These are phyloP conservation scores for Dendrobium nobile DNA, from an alignment of 106 monocot genomes.

Conservation along the genomic window DNA sequence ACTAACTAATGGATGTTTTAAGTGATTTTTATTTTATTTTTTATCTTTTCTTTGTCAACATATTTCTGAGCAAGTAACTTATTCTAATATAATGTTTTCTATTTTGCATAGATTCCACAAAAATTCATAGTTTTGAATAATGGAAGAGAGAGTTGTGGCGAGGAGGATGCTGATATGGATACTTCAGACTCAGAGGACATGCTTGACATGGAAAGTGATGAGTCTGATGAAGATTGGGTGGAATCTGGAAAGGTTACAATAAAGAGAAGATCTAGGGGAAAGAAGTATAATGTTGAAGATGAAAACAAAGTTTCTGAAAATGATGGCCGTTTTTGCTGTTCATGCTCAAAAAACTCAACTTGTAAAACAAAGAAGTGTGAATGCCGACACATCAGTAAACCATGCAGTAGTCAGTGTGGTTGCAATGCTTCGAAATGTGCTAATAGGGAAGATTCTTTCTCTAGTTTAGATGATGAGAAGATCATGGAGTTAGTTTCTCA, in stretches of 20 bases:
- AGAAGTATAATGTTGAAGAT: constrained; percentile 10
- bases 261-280: constrained; percentile 14
- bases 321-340: constrained; percentile 33
- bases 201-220: constrained; percentile 17
- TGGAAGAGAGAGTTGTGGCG: constrained; percentile 4
- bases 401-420: constrained; percentile 51
- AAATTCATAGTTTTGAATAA: constrained; percentile 15
- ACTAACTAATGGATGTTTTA: too few species aligned
- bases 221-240: constrained; percentile 43
- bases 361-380: constrained; percentile 95
- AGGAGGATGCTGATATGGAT: constrained; percentile 67
- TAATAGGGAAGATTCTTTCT: constrained; percentile 43
- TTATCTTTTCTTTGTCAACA: too few species aligned
- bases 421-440: constrained; percentile 59
- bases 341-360: constrained; percentile 56
- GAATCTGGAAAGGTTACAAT: constrained; percentile 26
- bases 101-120: constrained; percentile 23
- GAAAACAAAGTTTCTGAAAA: neutral
- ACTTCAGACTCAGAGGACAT: constrained; percentile 59
- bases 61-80: neutral
- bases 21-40: too few species aligned
- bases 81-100: neutral
- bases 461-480: constrained; percentile 27
- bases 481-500: constrained; percentile 36
- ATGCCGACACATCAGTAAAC: constrained; percentile 41